Evolutionary conservation across 2,329 filamentous ascomycete species (phyloP).

Genomic region (Lasiodiplodia sp.): DNA sequence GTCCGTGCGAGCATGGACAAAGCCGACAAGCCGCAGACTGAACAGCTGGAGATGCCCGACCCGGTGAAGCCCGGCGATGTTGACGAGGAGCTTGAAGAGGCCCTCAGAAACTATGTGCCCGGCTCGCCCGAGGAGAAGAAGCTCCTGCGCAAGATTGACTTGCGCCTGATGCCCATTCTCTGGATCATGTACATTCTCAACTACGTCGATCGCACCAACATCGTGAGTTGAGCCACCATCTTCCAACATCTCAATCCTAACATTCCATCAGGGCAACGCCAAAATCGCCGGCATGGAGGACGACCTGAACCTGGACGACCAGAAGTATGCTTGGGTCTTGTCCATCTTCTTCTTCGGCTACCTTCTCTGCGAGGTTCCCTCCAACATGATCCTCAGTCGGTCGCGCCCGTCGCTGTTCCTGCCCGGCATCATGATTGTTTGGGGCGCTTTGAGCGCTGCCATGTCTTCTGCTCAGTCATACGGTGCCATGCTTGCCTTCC

Average conservation of each 20-base stretch:
- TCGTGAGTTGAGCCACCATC: constrained; percentile 46
- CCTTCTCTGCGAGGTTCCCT: constrained; percentile 59
- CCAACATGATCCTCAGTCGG: constrained; percentile 67
- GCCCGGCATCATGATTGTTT: constrained; percentile 58
- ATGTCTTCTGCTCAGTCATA: constrained; percentile 58
- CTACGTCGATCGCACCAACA: constrained; percentile 74
- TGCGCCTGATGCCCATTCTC: constrained; percentile 71
- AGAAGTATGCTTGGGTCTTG: constrained; percentile 44
- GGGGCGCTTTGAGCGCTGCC: constrained; percentile 59
- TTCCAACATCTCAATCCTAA: not conserved
- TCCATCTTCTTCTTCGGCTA: constrained; percentile 69
- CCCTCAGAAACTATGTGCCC: constrained; percentile 28
- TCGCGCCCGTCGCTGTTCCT: constrained; percentile 57
- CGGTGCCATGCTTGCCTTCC: constrained; percentile 52
- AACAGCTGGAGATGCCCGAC: constrained; percentile 26
- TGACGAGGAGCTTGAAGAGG: constrained; percentile 28
- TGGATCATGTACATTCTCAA: constrained; percentile 81
- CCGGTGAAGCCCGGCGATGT: constrained; percentile 9
- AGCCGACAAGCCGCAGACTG: constrained; percentile 10
- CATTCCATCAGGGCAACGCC: constrained; percentile 41
- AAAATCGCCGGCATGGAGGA: constrained; percentile 53
- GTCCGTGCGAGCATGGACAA: constrained; percentile 21
- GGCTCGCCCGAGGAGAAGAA: constrained; percentile 55
- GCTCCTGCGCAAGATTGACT: constrained; percentile 74
- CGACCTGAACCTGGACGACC: constrained; percentile 49